Base-by-base conservation (phyloP, 2,329 filamentous ascomycete genomes). In the Exophiala bonariae region DNA sequence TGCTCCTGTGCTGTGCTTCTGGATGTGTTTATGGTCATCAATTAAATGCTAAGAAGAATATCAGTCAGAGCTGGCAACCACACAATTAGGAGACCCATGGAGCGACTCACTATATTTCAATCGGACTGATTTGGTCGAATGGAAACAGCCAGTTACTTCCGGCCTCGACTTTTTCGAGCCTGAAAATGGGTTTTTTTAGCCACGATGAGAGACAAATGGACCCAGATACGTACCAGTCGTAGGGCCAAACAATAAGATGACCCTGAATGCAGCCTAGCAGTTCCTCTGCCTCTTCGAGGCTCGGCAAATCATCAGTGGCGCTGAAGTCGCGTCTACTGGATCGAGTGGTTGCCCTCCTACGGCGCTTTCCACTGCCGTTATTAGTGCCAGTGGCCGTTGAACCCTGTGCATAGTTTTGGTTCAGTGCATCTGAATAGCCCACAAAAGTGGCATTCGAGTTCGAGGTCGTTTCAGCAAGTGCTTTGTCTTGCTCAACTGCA, bases 71-170 rank as follows among this genome's bases (percentile, higher is more conserved):
- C 11, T 11, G 6, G 11, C 6, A 6, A 6, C 35, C 9, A 38
- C 9, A 9, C 38, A 30, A 26, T 26, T 14, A 18, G 26, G 36
- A 30, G 5, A 28, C n/a, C n/a, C 13, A 38, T 14, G 11, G 17
- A 31, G 18, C 20, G 10, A 58, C 86, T 84, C 77, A 89, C 87
- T 99, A 99, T 62, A 99, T 97, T 72, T 96, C 90, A 70, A 99
- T 76, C 47, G 93, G 93, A 60, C 93, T 95, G 65, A 99, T 85
- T 67, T 95, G 86, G 67, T 99, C 93, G 46, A 97, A 89, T 63
- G 92, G 89, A 70, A 96, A 97, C 54, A 96, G 80, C 93, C 93
- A 99, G 64, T 96, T 95, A 47, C 90, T 89, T 57, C 89, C 91
- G 62, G 85, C 82, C 73, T 97, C 93, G 71, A 97, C 93, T 46